These are phyloP conservation scores for Digitaria exilis DNA, from an alignment of 202 grass and related monocot species.

Conservation along the genomic window DNA sequence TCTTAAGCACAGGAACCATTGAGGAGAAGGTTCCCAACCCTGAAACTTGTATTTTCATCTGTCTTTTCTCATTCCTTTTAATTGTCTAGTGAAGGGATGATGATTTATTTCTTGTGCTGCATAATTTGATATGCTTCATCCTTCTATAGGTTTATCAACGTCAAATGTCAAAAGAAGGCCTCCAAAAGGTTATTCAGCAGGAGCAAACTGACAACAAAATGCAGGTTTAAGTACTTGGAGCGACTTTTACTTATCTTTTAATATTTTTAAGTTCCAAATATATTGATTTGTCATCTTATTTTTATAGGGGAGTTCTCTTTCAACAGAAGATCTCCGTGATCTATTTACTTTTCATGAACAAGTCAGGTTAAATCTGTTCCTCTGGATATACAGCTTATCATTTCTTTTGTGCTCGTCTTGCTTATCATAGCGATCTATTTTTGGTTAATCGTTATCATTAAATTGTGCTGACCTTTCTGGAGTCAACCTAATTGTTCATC, in stretches of 20 bases:
- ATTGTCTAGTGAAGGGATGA: constrained; percentile 25
- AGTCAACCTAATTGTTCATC: neutral
- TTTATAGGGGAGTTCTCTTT: constrained; percentile 86
- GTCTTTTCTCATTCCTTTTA: constrained; percentile 7
- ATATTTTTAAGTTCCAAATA: constrained; percentile 23
- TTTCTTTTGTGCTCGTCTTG: constrained; percentile 26
- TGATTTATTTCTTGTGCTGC: constrained; percentile 36
- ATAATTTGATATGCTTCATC: constrained; percentile 10
- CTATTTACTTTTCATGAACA: constrained; percentile 92
- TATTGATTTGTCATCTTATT: constrained; percentile 37
- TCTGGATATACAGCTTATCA: constrained; percentile 5
- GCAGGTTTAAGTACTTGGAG: constrained; percentile 54
- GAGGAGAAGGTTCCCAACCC: constrained; percentile 86
- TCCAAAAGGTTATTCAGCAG: constrained; percentile 94
- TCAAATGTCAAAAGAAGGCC: constrained; percentile 98
- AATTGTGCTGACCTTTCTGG: neutral
- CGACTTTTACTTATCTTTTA: constrained; percentile 24
- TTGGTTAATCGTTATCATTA: neutral
- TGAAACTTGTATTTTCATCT: constrained; percentile 37
- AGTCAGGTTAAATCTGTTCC: constrained; percentile 60
- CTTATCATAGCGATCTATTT: constrained; percentile 13
- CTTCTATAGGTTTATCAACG: constrained; percentile 84
- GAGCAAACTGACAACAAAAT: constrained; percentile 62
- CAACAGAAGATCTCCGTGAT: constrained; percentile 87
- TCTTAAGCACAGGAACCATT: constrained; percentile 98